phyloP scores from a whole-genome alignment of 2,329 filamentous ascomycete genomes.

The Parasarocladium wereldwijsianum region DNA sequence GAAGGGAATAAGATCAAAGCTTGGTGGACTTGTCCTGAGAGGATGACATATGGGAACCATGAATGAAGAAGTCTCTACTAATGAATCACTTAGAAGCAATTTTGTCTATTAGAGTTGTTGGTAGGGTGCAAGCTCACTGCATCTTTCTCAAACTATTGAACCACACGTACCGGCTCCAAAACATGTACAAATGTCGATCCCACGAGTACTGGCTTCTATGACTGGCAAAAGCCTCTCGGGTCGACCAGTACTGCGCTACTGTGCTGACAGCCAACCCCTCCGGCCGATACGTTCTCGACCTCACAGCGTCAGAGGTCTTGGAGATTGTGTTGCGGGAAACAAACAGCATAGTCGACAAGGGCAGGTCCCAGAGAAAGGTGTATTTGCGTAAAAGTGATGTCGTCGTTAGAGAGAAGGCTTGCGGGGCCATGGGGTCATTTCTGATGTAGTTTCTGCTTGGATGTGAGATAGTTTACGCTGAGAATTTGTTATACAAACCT shows the following conservation, averaged over 20 bases:
- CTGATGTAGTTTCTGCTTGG: slow-evolving; percentile 13
- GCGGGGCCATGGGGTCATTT: slow-evolving; percentile 14
- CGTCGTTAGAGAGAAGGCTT: slow-evolving; percentile 20
- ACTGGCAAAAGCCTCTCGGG: slow-evolving; percentile 20
- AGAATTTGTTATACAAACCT: slow-evolving; percentile 5
- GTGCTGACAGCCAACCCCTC: slow-evolving; percentile 20
- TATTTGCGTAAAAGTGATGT: slow-evolving; percentile 21
- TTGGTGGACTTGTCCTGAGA: slow-evolving; percentile 1
- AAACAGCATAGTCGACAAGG: slow-evolving; percentile 22
- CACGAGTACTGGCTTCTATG: slow-evolving; percentile 24
- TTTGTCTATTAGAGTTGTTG: too few relatives aligned
- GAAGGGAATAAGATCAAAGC: neutral
- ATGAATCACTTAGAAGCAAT: too few relatives aligned
- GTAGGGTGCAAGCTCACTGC: too few relatives aligned
- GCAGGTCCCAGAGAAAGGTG: slow-evolving; percentile 20
- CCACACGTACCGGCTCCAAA: slow-evolving; percentile 25
- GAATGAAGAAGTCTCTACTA: too few relatives aligned
- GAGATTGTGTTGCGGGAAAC: neutral
- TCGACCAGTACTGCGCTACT: slow-evolving; percentile 19
- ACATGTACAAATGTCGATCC: slow-evolving; percentile 23
- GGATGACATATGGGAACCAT: too few relatives aligned
- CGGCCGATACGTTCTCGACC: slow-evolving; percentile 5
- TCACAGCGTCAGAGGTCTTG: neutral
- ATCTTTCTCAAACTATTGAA: slow-evolving; percentile 14
- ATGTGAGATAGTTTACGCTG: neutral